phyloP scores from a whole-genome alignment of 805 yeast genomes.

The Candida berthetii region DNA sequence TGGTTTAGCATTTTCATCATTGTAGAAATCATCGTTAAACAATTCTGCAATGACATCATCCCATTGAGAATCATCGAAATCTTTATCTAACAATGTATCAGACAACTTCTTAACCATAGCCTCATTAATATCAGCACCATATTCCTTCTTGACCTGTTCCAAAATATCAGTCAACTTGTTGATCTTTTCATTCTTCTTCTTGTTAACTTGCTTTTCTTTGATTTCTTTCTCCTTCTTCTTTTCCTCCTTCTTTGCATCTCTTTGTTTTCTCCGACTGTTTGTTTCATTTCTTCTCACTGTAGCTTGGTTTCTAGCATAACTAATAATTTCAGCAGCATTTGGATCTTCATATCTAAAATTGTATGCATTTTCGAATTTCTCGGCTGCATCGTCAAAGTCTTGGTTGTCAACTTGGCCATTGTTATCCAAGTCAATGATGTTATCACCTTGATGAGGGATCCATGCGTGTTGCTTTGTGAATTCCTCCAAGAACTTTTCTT shows the following conservation, averaged over 20 bases:
- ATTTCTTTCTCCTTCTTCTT: constrained; percentile 45
- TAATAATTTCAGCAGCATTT: constrained; percentile 80
- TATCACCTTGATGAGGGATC: constrained; percentile 72
- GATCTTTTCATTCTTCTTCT: constrained; percentile 70
- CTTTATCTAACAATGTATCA: constrained; percentile 73
- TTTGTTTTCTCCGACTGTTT: constrained; percentile 71
- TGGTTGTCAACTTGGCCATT: constrained; percentile 60
- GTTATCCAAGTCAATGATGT: constrained; percentile 43
- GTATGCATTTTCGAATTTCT: constrained; percentile 84
- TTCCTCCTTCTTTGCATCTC: constrained; percentile 62
- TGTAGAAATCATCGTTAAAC: constrained; percentile 79
- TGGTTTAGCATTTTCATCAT: constrained; percentile 51
- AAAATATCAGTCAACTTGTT: constrained; percentile 69
- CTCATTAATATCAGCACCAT: constrained; percentile 44
- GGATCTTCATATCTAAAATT: constrained; percentile 95
- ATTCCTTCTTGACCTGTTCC: constrained; percentile 33
- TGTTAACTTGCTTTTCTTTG: constrained; percentile 54
- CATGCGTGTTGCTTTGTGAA: constrained; percentile 80
- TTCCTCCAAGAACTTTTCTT: constrained; percentile 64
- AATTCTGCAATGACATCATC: constrained; percentile 78
- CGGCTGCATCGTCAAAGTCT: constrained; percentile 89
- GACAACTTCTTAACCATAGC: constrained; percentile 62
- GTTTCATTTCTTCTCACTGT: constrained; percentile 79
- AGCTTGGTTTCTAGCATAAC: constrained; percentile 93
- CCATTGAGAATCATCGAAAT: constrained; percentile 90